Base-by-base conservation (phyloP, 2,329 filamentous ascomycete genomes). In the Westerdykella aurantiaca region DNA sequence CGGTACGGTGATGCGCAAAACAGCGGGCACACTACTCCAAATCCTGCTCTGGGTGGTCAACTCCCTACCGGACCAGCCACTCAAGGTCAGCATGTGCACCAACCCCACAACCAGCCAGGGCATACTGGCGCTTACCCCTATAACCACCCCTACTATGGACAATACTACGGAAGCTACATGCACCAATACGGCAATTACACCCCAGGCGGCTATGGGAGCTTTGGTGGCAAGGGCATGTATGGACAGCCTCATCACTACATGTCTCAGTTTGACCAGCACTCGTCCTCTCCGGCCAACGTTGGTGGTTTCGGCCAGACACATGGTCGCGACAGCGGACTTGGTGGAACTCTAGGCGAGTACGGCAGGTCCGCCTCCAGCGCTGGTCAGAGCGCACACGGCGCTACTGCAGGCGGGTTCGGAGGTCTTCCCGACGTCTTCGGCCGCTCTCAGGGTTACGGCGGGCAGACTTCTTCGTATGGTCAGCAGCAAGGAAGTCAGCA, bases 1-100 rank as follows among this genome's bases (percentile, higher is more conserved):
- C 85, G 83, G 55, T 84, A 83, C 59, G 78, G 81, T 50, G 88
- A 95, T 43, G 78, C 80, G 49, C 86, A 89, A 60, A 88, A 85
- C 72, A 95, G 88, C 64, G 91, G 89, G 37, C 85, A 93, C 67
- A 91, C 85, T 58, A 96, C 90, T 2, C 90, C 91, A 31, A 93
- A 94, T 71, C 89, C 90, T 22, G 77, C 83, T 34, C 67, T 80
- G 47, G 76, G 76, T 46, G 72, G 69, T 41, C 76, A 78, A 46
- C 75, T 78, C 46, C 77, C 58, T 40, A 52, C 48, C 33, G 63
- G 79, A 51, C 69, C 71, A 43, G 71, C 70, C 39, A 73, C 77
- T 25, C 66, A 69, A 46, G 56, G 50, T 49, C 73, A 74, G 47
- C 64, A 67, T 31, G 64, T 70, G 52, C 75, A 77, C 55, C 74